These are phyloP conservation scores for Penicillium nucicola DNA, from an alignment of 495 filamentous ascomycete genomes.

Conservation along the genomic window DNA sequence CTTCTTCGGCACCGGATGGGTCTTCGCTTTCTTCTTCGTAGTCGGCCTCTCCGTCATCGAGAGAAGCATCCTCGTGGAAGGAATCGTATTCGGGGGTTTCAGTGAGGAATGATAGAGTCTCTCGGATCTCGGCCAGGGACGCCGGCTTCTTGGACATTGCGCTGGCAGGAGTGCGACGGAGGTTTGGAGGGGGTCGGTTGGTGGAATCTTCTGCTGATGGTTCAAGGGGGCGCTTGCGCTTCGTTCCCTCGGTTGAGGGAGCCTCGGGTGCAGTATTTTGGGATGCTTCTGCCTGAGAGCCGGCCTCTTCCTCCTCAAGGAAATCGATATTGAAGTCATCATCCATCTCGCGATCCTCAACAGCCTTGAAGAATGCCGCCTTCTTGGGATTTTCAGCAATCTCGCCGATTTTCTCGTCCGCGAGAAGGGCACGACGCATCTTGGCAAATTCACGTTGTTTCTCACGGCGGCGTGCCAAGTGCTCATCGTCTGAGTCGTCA, in stretches of 20 bases:
- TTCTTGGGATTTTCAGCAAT: conserved; percentile 90
- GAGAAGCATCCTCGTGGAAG: conserved; percentile 42
- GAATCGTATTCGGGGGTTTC: conserved; percentile 65
- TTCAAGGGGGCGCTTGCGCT: conserved; percentile 54
- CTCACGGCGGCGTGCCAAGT: conserved; percentile 67
- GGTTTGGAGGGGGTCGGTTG: conserved; percentile 58
- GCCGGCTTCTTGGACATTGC: conserved; percentile 59
- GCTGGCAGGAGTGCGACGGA: conserved; percentile 59
- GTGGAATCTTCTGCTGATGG: conserved; percentile 39
- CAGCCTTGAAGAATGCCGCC: conserved; percentile 79
- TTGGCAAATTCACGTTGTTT: conserved; percentile 87
- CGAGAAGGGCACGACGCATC: conserved; percentile 84
- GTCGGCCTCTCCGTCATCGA: conserved; percentile 39
- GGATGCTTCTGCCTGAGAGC: conserved; percentile 40
- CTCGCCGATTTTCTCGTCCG: conserved; percentile 87
- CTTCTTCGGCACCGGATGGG: conserved; percentile 30
- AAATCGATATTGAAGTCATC: conserved; percentile 79
- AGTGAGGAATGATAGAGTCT: conserved; percentile 75
- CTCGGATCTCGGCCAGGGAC: conserved; percentile 72
- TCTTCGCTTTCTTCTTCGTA: conserved; percentile 34
- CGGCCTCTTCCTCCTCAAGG: conserved; percentile 51
- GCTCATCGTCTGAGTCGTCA: conserved; percentile 84
- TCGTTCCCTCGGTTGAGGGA: conserved; percentile 34
- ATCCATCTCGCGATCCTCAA: conserved; percentile 79
- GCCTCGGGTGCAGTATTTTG: conserved; percentile 35